Evolutionary conservation across 1,284 basidiomycete genomes (phyloP), one percentile per base, ranked within the genome.

Genomic region (Tetrapyrgos nigripes): DNA sequence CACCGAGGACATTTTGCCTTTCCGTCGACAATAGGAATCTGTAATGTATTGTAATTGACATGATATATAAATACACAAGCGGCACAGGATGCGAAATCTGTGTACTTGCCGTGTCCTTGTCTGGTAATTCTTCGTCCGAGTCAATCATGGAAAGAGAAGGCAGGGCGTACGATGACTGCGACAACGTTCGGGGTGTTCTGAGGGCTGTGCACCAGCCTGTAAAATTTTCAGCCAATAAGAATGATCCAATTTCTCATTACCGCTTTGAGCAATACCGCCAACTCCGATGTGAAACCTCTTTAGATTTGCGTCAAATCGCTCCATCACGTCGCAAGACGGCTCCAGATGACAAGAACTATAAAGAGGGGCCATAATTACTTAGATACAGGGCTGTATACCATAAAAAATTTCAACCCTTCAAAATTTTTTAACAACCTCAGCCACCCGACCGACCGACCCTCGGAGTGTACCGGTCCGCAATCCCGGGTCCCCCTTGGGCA

Each of bases 381-480:
- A 24, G 19, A 4, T 19, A 3, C 6, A 48, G 6, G 8, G 21
- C 27, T 48, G 46, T 19, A 48, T 13, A 27, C 46, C 24, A 24
- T 24, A 23, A 26, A 48, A 48, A 13, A 27, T 13, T 21, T 27
- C 24, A 48, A 23, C 13, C 31, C 31, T 33, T 14, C 8, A 27
- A 24, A 33, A 33, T 8, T 33, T 33, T 33, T 33, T 33, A 33
- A 48, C 21, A 48, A 48, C 21, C 17, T 27, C 24, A 27, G 13
- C 19, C 46, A 21, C 46, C 17, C 13, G n/a, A n/a, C n/a, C n/a
- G n/a, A n/a, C n/a, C n/a, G n/a, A n/a, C n/a, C n/a, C n/a, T n/a
- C n/a, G n/a, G 46, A 48, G 46, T 48, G 46, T 48, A 48, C 13
- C 46, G 24, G 46, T 26, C 46, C 46, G 46, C 14, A 48, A 48